Base-by-base conservation (phyloP, 805 yeast genomes). In the Spathaspora arborariae region DNA sequence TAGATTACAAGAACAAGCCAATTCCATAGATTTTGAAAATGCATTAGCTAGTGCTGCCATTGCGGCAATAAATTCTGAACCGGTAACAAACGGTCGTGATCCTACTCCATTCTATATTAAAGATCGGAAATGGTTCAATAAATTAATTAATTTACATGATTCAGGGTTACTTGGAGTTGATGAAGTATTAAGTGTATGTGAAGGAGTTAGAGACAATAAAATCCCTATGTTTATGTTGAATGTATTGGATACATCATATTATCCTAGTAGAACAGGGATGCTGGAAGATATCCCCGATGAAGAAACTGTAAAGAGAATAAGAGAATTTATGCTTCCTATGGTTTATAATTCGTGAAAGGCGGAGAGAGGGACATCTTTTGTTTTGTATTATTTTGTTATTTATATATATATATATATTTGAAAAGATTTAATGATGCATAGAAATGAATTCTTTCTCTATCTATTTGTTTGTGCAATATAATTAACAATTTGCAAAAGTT, bases 41-140 rank as follows among this genome's bases (percentile, higher is more conserved):
- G 65, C 56, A 1, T 45, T 64, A 36, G 62, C 67, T 15, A 48
- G 59, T 7, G 67, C 68, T 0, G 66, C 68, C 1, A 60, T 64
- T 15, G 64, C 67, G 5, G 68, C 68, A 3, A 57, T 62, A n/a
- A 58, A 62, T 42, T 56, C 64, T 2, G 65, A 68, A 1, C 47
- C 65, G 6, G 65, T 63, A 7, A 53, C 59, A 11, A 55, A 52
- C 36, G 56, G 54, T 6, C 52, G 55, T 16, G 57, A 59, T 13
- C 44, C 56, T 9, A 51, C 56, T 11, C 67, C 68, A 5, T 52
- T 52, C 39, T 68, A 68, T 47, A 59, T 62, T 15, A 66, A 65
- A 41, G 73, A 68, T 43, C 54, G 70, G 10, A 60, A 62, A 39
- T 68, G 73, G 73, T 65, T 68, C 49, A 66, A 62, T 45, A 66